These are phyloP conservation scores for Anisogramma anomala DNA, from an alignment of 2,329 filamentous ascomycete genomes.

Conservation along the genomic window DNA sequence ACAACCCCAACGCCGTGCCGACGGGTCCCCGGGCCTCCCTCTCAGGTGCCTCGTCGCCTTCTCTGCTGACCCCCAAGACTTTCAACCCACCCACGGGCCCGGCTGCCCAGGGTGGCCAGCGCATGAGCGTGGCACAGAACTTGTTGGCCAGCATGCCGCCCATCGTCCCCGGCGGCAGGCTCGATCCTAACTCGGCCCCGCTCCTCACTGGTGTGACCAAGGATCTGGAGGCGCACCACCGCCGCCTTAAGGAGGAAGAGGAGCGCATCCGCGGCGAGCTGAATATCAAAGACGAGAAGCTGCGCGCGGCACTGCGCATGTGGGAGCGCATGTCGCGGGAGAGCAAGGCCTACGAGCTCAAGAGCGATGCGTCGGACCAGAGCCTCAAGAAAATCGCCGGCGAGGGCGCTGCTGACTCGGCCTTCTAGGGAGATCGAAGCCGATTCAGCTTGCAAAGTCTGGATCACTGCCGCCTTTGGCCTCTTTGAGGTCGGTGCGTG, in stretches of 20 bases:
- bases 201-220: slow-evolving; percentile 36
- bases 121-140: slow-evolving; percentile 40
- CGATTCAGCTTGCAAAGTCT: background rate
- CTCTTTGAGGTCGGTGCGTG: too few relatives aligned
- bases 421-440: slow-evolving; percentile 30
- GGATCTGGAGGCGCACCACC: slow-evolving; percentile 43
- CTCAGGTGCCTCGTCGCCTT: slow-evolving; percentile 28
- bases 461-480: too few relatives aligned
- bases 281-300: slow-evolving; percentile 39
- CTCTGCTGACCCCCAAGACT: slow-evolving; percentile 27
- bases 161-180: slow-evolving; percentile 42
- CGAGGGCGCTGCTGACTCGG: slow-evolving; percentile 42
- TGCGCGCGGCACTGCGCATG: slow-evolving; percentile 38
- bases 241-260: slow-evolving; percentile 45
- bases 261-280: slow-evolving; percentile 44
- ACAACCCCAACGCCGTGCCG: slow-evolving; percentile 30
- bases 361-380: slow-evolving; percentile 44
- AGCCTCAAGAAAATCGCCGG: slow-evolving; percentile 46
- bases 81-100: slow-evolving; percentile 50
- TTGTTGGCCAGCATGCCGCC: slow-evolving; percentile 40
- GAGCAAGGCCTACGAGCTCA: slow-evolving; percentile 40
- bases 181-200: slow-evolving; percentile 35
- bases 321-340: slow-evolving; percentile 47
- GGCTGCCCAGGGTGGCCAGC: slow-evolving; percentile 26
- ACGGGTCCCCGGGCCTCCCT: slow-evolving; percentile 35